Evolutionary conservation across 352 stramenopile species (phyloP), one percentile per base, ranked within the genome.

Genomic region (Phytopythium boreale): DNA sequence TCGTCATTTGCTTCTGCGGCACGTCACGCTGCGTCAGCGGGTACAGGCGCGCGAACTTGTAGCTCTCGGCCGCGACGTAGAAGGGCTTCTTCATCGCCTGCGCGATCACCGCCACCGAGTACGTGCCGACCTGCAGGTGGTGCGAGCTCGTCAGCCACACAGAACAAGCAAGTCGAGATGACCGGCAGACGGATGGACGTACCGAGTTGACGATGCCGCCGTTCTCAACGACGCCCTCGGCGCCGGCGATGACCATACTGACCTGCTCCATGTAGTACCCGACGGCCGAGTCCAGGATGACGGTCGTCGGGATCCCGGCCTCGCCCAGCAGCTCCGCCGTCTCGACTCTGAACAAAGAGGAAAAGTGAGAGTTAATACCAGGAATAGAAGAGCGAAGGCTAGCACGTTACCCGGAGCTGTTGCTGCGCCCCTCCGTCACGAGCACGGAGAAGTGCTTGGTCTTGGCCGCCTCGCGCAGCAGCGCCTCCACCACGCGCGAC

Each of bases 41-140:
- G 76, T 98, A 99, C 61, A 99, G 74, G 34, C 97, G 92, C 27
- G 96, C 96, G 79, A 99, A 99, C 70, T 99, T 99, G 80, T 98
- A 99, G 68, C 89, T 98, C 77, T 99, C 97, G 5, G 96, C 96
- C 0, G 97, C 97, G 19, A 99, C 97, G 84, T 99, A 99, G 72
- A 99, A 98, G 17, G 97, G 97, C 61, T 98, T 98, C 49, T 97
- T 96, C 71, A 98, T 82, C 31, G 97, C 95, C 69, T 98, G 91
- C 9, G 97, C 97, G 68, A 98, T 91, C 50, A 98, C 84, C 0
- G 96, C 97, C 39, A 97, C 82, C 20, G 92, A 90, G 76, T 97
- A 98, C 20, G 97, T 99, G 24, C 97, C 97, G 55, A 99, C 89
- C 77, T 96, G 56, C 8, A 14, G 2, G 31, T 0, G 27, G 34